A percentile compares a stretch with the other conserved stretches of the same genome.
These are phyloP conservation scores for Epithemia pelagica DNA, from an alignment of 108 stramenopile species.

Conservation along the genomic window DNA sequence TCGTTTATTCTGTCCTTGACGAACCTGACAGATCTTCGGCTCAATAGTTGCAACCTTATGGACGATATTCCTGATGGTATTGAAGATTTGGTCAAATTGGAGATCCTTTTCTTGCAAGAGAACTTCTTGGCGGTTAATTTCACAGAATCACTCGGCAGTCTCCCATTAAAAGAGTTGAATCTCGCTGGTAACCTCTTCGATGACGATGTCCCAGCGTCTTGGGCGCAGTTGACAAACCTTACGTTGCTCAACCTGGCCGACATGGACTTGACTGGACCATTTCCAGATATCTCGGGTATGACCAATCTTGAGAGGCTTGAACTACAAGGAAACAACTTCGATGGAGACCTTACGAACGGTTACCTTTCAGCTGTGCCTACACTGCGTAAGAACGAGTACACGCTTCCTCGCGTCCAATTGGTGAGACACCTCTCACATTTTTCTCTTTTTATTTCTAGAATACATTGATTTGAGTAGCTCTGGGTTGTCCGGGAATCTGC, in stretches of 20 bases:
- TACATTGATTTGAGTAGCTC: neutral
- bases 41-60: constrained; percentile 5
- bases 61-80: constrained; percentile 9
- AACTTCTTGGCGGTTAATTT: constrained; percentile 39
- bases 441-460: neutral
- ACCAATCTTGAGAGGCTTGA: neutral
- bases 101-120: neutral
- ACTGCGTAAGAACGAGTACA: neutral
- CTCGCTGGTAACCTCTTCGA: neutral
- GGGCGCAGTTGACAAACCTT: neutral
- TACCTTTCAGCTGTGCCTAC: neutral
- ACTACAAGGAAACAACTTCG: neutral
- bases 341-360: neutral
- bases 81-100: neutral
- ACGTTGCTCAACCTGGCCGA: neutral
- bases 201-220: neutral
- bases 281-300: neutral
- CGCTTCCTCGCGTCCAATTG: too few species aligned
- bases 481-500: neutral
- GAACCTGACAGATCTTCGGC: neutral
- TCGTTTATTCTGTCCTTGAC: neutral
- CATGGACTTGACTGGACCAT: neutral
- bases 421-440: neutral
- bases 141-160: constrained; percentile 28
- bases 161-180: neutral